Conservation (phyloP, 768 basidiomycete species). For the Tricholoma hemisulphureum region DNA sequence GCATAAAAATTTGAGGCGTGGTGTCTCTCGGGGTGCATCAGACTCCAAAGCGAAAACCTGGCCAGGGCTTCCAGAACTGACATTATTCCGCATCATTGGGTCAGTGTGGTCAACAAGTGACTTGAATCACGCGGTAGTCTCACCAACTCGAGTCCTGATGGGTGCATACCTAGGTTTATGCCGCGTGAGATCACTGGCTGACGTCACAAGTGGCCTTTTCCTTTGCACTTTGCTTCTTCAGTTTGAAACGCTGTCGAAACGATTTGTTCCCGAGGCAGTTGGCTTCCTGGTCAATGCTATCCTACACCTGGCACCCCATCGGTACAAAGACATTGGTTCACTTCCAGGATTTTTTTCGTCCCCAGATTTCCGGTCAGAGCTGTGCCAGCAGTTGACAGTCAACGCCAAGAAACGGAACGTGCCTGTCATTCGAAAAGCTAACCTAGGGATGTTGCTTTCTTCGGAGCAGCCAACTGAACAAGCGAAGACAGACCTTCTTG, state of each 20-base stretch:
- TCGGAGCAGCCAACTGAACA: conserved; percentile 48
- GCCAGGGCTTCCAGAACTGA: conserved; percentile 82
- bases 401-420: conserved; percentile 42
- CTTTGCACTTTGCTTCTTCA: conserved; percentile 81
- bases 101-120: conserved; percentile 93
- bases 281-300: conserved; percentile 77
- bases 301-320: conserved; percentile 70
- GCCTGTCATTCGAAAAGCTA: conserved; percentile 41
- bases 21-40: conserved; percentile 68
- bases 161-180: conserved; percentile 87
- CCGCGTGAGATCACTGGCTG: conserved; percentile 69
- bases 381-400: conserved; percentile 38
- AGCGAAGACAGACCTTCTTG: conserved; percentile 70
- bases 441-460: conserved; percentile 45
- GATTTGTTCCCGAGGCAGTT: conserved; percentile 84
- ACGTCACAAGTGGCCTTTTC: conserved; percentile 86
- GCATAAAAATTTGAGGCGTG: conserved; percentile 90
- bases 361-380: conserved; percentile 62
- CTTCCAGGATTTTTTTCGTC: conserved; percentile 72
- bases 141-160: conserved; percentile 84
- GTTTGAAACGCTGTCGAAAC: conserved; percentile 82
- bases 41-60: conserved; percentile 72
- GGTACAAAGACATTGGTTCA: conserved; percentile 40
- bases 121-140: conserved; percentile 84
- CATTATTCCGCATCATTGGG: conserved; percentile 77